phyloP scores from a whole-genome alignment of 2,329 filamentous ascomycete genomes.

The Celoporthe dispersa region DNA sequence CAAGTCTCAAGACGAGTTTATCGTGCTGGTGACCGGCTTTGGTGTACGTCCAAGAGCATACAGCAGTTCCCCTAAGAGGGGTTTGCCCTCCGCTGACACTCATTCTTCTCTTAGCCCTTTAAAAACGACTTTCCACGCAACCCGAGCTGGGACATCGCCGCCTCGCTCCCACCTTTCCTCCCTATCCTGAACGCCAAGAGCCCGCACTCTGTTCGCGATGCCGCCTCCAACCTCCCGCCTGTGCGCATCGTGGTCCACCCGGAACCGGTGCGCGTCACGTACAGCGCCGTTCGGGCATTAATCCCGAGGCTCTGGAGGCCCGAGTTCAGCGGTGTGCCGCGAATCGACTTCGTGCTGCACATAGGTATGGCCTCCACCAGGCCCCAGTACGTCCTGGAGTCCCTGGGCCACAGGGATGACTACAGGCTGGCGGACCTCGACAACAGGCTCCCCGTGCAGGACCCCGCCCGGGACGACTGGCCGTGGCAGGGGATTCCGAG shows the following conservation, averaged over 20 bases:
- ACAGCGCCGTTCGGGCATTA: slow-evolving; percentile 65
- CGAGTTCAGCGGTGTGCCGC: slow-evolving; percentile 39
- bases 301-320: slow-evolving; percentile 67
- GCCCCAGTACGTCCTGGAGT: slow-evolving; percentile 72
- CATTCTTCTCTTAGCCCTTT: slow-evolving; percentile 66
- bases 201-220: slow-evolving; percentile 39
- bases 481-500: slow-evolving; percentile 59
- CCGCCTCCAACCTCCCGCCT: slow-evolving; percentile 43
- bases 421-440: slow-evolving; percentile 76
- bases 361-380: slow-evolving; percentile 76
- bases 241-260: slow-evolving; percentile 70
- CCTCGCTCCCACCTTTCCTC: slow-evolving; percentile 67
- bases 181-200: slow-evolving; percentile 53
- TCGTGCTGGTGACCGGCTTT: slow-evolving; percentile 65
- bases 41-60: slow-evolving; percentile 48
- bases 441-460: slow-evolving; percentile 54
- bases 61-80: too few relatives aligned
- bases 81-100: slow-evolving; percentile 11
- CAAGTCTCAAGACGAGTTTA: slow-evolving; percentile 52
- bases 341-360: slow-evolving; percentile 72
- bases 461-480: slow-evolving; percentile 50
- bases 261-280: slow-evolving; percentile 71
- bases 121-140: slow-evolving; percentile 73
- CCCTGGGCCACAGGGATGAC: slow-evolving; percentile 70
- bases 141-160: slow-evolving; percentile 80